phyloP scores from a whole-genome alignment of 1,284 basidiomycete species.

The Sporisorium reilianum region DNA sequence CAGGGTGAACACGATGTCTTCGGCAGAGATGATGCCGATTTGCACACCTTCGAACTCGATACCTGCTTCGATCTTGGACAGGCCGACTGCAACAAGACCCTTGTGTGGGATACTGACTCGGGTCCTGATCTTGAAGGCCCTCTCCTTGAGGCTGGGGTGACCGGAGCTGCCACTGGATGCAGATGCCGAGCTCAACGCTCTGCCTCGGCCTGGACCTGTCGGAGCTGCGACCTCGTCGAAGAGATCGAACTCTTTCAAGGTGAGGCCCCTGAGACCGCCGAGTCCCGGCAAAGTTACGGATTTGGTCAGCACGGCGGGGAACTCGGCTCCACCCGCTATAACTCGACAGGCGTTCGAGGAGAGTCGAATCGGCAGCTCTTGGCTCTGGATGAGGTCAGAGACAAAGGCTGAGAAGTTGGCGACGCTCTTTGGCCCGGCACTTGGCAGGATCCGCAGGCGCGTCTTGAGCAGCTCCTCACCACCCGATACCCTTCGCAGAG shows the following conservation, averaged over 20 bases:
- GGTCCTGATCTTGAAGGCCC: constrained; percentile 41
- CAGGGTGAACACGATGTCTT: constrained; percentile 47
- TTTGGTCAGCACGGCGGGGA: constrained; percentile 47
- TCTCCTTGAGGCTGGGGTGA: constrained; percentile 19
- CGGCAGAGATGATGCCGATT: constrained; percentile 44
- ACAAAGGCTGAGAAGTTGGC: constrained; percentile 54
- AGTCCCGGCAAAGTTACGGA: constrained; percentile 48
- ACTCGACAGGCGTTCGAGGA: constrained; percentile 41
- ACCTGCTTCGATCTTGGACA: constrained; percentile 47
- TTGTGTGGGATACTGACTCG: constrained; percentile 36
- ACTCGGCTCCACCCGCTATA: constrained; percentile 55
- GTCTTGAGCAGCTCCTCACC: constrained; percentile 31
- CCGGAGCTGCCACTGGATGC: constrained; percentile 33
- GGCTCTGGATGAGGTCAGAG: constrained; percentile 36
- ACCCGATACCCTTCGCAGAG: constrained; percentile 42
- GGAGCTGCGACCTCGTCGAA: constrained; percentile 54
- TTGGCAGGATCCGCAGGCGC: constrained; percentile 35
- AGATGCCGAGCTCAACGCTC: constrained; percentile 40
- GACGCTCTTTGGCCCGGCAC: constrained; percentile 28
- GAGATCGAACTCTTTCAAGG: constrained; percentile 45
- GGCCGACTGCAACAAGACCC: constrained; percentile 29
- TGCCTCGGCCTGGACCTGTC: constrained; percentile 37
- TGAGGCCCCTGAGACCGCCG: constrained; percentile 49
- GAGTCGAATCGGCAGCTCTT: constrained; percentile 28
- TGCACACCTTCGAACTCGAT: constrained; percentile 45